A percentile compares a stretch with the other conserved stretches of the same genome.
These are phyloP conservation scores for Candida albicans DNA, from an alignment of 1,139 yeast genomes.

Conservation along the genomic window DNA sequence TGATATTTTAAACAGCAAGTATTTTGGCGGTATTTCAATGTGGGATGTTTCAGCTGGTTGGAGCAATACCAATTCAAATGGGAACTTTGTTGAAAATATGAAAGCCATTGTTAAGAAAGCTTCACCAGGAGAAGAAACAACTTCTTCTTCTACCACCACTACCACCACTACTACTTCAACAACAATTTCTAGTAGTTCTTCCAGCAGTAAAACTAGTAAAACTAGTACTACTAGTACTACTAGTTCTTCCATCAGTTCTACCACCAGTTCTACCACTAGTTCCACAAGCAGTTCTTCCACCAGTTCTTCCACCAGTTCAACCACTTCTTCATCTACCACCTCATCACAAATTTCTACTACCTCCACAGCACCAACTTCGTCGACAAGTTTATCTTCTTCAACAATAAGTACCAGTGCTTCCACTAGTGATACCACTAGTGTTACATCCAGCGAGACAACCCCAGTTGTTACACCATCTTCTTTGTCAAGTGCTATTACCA, in stretches of 20 bases:
- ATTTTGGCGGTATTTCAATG: constrained; percentile 81
- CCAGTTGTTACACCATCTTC: constrained; percentile 6
- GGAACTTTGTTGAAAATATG: constrained; percentile 41
- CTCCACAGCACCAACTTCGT: constrained; percentile 2
- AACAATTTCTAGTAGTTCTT: constrained; percentile 3
- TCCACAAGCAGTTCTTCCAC: constrained; percentile 10
- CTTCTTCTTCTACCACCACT: constrained; percentile 10
- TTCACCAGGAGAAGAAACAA: constrained; percentile 5
- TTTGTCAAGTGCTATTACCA: constrained; percentile 2
- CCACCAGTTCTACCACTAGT: constrained; percentile 11
- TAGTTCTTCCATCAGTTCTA: constrained; percentile 11
- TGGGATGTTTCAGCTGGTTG: constrained; percentile 92
- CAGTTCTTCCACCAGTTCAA: constrained; percentile 9
- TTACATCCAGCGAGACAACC: constrained; percentile 9
- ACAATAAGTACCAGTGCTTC: neutral
- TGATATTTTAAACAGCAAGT: constrained; percentile 38
- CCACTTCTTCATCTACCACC: constrained; percentile 9
- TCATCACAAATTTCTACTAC: constrained; percentile 7
- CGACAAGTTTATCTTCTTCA: constrained; percentile 6
- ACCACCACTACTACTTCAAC: constrained; percentile 9
- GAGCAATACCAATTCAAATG: constrained; percentile 50
- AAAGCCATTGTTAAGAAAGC: constrained; percentile 26
- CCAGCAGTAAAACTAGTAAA: constrained; percentile 7
- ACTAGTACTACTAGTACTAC: constrained; percentile 9
- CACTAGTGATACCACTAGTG: constrained; percentile 9